Evolutionary conservation across 1,284 basidiomycete genomes (phyloP).

Genomic region (Sutorius eximius): DNA sequence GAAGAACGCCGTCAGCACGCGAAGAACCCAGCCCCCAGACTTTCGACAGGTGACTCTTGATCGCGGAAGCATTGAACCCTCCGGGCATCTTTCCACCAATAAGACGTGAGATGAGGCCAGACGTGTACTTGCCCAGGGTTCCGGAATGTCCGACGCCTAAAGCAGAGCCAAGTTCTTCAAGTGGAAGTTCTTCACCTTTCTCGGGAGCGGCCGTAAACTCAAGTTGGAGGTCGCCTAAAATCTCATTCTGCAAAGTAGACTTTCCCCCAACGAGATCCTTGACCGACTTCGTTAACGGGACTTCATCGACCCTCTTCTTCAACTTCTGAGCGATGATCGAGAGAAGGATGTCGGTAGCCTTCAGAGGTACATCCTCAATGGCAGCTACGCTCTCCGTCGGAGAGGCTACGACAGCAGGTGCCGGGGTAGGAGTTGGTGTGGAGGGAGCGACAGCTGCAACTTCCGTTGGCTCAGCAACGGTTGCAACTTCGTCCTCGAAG

Average conservation of each 20-base stretch:
- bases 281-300: constrained; percentile 93
- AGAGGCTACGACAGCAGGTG: constrained; percentile 46
- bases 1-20: constrained; percentile 88
- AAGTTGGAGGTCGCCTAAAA: constrained; percentile 88
- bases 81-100: constrained; percentile 98
- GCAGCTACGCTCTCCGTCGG: constrained; percentile 66
- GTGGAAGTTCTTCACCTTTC: constrained; percentile 95
- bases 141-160: constrained; percentile 83
- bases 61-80: constrained; percentile 95
- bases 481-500: constrained; percentile 82
- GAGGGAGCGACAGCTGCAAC: constrained; percentile 45
- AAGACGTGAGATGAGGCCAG: constrained; percentile 87
- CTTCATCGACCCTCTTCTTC: constrained; percentile 90
- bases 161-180: constrained; percentile 92
- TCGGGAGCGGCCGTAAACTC: constrained; percentile 93
- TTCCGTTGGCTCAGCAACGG: constrained; percentile 47
- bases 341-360: constrained; percentile 87
- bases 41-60: constrained; percentile 87
- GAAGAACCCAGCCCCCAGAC: constrained; percentile 90
- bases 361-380: constrained; percentile 89
- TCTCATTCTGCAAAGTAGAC: constrained; percentile 97
- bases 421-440: constrained; percentile 44
- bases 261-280: constrained; percentile 99
- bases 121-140: constrained; percentile 93
- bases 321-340: constrained; percentile 96